Evolutionary conservation across 2,329 filamentous ascomycete species (phyloP), one percentile per base, ranked within the genome.

Genomic region (Colletotrichum lindemuthianum): DNA sequence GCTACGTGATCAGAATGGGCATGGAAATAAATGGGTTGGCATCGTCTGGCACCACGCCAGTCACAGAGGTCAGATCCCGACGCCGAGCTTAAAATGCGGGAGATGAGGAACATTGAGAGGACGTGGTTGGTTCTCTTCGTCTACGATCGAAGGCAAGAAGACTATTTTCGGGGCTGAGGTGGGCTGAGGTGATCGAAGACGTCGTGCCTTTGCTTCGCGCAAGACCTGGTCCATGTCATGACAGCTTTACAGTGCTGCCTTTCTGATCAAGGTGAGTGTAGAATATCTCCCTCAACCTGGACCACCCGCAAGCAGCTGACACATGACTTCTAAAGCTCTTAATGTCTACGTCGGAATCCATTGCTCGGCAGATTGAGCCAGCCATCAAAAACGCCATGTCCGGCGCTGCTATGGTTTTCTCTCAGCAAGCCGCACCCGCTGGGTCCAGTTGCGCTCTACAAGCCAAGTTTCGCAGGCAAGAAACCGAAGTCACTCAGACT

Each of bases 211-310:
- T 79, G 76, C 60, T 80, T 78, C 66, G 75, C 74, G 3, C 77
- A 80, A 65, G 77, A 79, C 55, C 79, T 77, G 1, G 70, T 80
- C 6, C 78, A 80, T 65, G 76, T 79, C 12, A 79, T 79, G 78
- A 75, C 74, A 13, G 78, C 78, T 3, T 3, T 79, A 80, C 63
- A 73, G 75, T n/a, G 75, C 77, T 11, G 74, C 76, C 3, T 78
- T 78, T 56, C 68, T 78, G 2, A 72, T 78, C 49, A 79, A 79
- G 68, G 74, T 75, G 16, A 50, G 67, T 43, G 34, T 43, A 24
- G 24, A 24, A 4, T 24, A 24, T 24, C 24, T 24, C 4, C 24
- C 4, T 24, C 24, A 24, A 24, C 2, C 63, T 40, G 9, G 2
- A 40, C 4, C 52, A 44, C 15, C 2, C 11, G 41, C 15, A 16